Evolutionary conservation across 202 grass and related monocot species (phyloP).

Genomic region (Musa balbisiana): DNA sequence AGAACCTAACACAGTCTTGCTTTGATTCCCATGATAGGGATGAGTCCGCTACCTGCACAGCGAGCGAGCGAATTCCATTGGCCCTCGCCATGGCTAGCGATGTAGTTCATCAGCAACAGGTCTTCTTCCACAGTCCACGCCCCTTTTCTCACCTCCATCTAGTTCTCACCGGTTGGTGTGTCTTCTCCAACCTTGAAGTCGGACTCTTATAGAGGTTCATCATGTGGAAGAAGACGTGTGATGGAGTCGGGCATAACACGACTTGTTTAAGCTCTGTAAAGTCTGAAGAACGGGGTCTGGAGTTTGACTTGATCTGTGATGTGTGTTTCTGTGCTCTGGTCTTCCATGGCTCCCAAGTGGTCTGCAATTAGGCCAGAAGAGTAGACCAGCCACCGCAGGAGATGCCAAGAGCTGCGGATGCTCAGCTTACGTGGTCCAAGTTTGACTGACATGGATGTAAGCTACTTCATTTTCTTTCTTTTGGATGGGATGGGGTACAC

Average conservation of each 20-base stretch:
- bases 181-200: not conserved
- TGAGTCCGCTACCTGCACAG: not conserved
- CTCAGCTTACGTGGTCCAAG: not conserved
- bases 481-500: not conserved
- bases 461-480: not conserved
- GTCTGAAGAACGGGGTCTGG: not conserved
- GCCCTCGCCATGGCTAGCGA: not conserved
- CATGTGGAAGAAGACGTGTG: not conserved
- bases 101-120: not conserved
- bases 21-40: too few relatives aligned
- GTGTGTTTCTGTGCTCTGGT: not conserved
- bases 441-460: not conserved
- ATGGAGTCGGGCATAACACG: not conserved
- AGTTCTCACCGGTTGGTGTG: not conserved
- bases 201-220: not conserved
- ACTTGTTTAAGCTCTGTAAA: not conserved
- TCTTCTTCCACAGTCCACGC: conserved; percentile 5
- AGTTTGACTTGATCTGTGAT: not conserved
- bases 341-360: not conserved
- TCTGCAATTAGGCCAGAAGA: not conserved
- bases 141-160: not conserved
- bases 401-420: not conserved
- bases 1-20: too few relatives aligned
- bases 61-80: conserved; percentile 1
- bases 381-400: not conserved